Percentiles rank a stretch among this genome's conserved stretches.
Evolutionary conservation across 2,329 filamentous ascomycete species (phyloP).

Genomic region (Triangularia setosa): DNA sequence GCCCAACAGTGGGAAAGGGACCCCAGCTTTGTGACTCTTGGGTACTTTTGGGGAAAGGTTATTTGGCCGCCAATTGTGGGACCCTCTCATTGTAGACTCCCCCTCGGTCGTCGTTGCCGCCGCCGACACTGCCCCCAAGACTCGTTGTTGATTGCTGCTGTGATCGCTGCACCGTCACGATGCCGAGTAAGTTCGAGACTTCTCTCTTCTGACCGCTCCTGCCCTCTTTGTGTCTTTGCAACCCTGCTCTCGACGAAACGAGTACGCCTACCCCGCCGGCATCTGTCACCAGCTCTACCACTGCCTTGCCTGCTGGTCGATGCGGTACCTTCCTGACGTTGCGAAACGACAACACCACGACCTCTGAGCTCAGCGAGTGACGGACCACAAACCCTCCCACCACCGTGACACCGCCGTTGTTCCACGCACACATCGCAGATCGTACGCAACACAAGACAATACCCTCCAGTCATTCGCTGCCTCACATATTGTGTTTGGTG

Average conservation of each 20-base stretch:
- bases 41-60: background rate
- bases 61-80: slow-evolving; percentile 2
- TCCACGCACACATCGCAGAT: background rate
- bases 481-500: background rate
- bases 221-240: slow-evolving; percentile 4
- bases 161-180: slow-evolving; percentile 21
- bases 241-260: background rate
- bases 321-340: background rate
- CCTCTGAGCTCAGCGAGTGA: background rate
- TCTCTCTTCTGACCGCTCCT: slow-evolving; percentile 2
- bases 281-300: background rate
- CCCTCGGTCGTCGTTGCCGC: background rate
- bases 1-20: background rate
- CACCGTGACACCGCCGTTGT: background rate
- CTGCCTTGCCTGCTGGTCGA: background rate
- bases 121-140: slow-evolving; percentile 1
- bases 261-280: slow-evolving; percentile 1
- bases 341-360: background rate
- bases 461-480: background rate
- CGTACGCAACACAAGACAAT: background rate
- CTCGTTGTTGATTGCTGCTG: slow-evolving; percentile 2
- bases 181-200: slow-evolving; percentile 25
- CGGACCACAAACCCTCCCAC: background rate
- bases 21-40: slow-evolving; percentile 4
- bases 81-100: background rate